phyloP scores from a whole-genome alignment of 1,284 basidiomycete genomes.

The Cutaneotrichosporon dermatis region DNA sequence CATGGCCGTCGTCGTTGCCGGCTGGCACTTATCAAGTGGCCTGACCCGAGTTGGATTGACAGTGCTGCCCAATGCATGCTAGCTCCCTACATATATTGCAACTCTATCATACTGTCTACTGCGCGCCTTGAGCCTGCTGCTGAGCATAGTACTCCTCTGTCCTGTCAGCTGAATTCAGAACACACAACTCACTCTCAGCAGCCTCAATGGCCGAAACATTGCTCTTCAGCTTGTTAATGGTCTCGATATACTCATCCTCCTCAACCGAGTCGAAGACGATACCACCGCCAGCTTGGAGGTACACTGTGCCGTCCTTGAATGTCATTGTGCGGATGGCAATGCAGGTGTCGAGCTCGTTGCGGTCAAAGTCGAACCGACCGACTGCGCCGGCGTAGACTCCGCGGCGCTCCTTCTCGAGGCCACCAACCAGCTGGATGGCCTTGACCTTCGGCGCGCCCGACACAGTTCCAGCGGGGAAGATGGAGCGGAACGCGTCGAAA shows the following conservation, averaged over 20 bases:
- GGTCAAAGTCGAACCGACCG: constrained; percentile 92
- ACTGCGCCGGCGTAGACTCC: constrained; percentile 98
- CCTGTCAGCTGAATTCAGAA: not conserved
- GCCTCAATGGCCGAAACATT: constrained; percentile 6
- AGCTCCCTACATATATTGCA: not conserved
- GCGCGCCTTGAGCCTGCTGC: constrained; percentile 5
- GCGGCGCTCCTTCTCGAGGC: constrained; percentile 80
- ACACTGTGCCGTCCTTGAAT: constrained; percentile 88
- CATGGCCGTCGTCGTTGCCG: too few relatives aligned
- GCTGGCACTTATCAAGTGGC: too few relatives aligned
- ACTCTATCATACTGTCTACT: not conserved
- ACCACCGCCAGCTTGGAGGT: constrained; percentile 88
- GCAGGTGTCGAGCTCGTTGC: constrained; percentile 94
- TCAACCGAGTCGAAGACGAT: constrained; percentile 97
- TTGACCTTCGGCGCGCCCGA: constrained; percentile 99
- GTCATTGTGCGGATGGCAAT: constrained; percentile 99
- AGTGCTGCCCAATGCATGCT: not conserved
- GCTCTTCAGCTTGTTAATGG: constrained; percentile 10
- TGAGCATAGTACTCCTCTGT: constrained; percentile 12
- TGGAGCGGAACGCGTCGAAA: constrained; percentile 97
- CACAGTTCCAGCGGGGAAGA: constrained; percentile 99
- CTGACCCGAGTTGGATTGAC: too few relatives aligned
- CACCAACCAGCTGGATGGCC: constrained; percentile 88
- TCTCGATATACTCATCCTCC: constrained; percentile 65
- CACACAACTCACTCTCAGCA: constrained; percentile 4